phyloP scores from a whole-genome alignment of 768 basidiomycete species.

The Pleurotus ostreatus region DNA sequence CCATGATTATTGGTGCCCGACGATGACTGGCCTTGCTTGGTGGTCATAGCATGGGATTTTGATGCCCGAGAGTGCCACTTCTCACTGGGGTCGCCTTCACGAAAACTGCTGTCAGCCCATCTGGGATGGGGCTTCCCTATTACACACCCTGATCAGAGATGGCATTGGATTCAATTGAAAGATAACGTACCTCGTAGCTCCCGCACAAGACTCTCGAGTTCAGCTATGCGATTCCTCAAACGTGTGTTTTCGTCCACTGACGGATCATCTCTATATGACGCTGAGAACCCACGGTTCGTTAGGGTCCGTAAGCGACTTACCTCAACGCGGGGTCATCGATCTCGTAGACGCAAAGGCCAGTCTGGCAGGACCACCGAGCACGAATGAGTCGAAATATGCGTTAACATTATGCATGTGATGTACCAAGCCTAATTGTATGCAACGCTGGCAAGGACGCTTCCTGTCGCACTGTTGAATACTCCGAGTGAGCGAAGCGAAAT shows the following conservation, averaged over 20 bases:
- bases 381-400: slow-evolving; percentile 7
- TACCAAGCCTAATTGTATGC: slow-evolving; percentile 86
- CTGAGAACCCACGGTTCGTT: background rate
- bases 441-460: slow-evolving; percentile 86
- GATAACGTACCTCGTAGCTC: slow-evolving; percentile 69
- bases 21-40: slow-evolving; percentile 35
- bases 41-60: slow-evolving; percentile 48
- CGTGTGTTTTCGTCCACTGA: slow-evolving; percentile 84
- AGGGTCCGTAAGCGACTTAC: slow-evolving; percentile 27
- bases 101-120: slow-evolving; percentile 77
- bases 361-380: slow-evolving; percentile 37
- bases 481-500: too few relatives aligned
- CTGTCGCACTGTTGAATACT: slow-evolving; percentile 67
- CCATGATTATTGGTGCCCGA: slow-evolving; percentile 26
- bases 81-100: slow-evolving; percentile 77
- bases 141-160: slow-evolving; percentile 10
- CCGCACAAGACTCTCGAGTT: slow-evolving; percentile 88
- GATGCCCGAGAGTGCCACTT: slow-evolving; percentile 85
- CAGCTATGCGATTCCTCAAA: slow-evolving; percentile 83
- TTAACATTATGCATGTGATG: background rate
- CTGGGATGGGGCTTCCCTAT: slow-evolving; percentile 84
- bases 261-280: slow-evolving; percentile 67
- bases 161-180: background rate
- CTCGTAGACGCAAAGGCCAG: slow-evolving; percentile 92
- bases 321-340: slow-evolving; percentile 84